phyloP scores from a whole-genome alignment of 306 rosid genomes.

The Cajanus cajan region DNA sequence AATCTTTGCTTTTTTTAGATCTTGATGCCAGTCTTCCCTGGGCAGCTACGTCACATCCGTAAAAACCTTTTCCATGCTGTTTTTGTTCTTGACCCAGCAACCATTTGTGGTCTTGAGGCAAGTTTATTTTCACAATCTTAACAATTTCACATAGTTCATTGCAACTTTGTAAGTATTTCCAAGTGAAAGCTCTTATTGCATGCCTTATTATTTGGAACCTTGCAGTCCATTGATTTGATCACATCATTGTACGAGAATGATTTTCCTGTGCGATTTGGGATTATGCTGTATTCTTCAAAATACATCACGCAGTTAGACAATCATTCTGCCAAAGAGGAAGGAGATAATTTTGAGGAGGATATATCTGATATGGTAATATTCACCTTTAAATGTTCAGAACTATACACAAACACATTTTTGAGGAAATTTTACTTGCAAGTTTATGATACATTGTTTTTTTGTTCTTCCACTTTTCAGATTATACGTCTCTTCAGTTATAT shows the following conservation, averaged over 20 bases:
- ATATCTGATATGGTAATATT: conserved; percentile 65
- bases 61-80: conserved; percentile 93
- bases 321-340: conserved; percentile 41
- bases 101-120: conserved; percentile 83
- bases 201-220: conserved; percentile 35
- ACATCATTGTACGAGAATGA: conserved; percentile 70
- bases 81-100: conserved; percentile 85
- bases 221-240: conserved; percentile 85
- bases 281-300: conserved; percentile 85
- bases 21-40: conserved; percentile 97
- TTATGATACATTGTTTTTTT: conserved; percentile 26
- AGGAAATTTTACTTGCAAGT: conserved; percentile 5
- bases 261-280: conserved; percentile 86
- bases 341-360: conserved; percentile 60
- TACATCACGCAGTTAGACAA: conserved; percentile 56
- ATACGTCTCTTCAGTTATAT: conserved; percentile 77
- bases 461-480: conserved; percentile 58
- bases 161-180: conserved; percentile 10
- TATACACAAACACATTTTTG: neutral
- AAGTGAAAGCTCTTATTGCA: conserved; percentile 25
- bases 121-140: conserved; percentile 39
- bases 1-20: conserved; percentile 48
- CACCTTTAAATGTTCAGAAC: conserved; percentile 13
- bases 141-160: conserved; percentile 9
- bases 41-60: conserved; percentile 92